A percentile compares a stretch with the other conserved stretches of the same genome.
Evolutionary conservation across 2,329 filamentous ascomycete species (phyloP).

Genomic region (Arthrobotrys conoides): DNA sequence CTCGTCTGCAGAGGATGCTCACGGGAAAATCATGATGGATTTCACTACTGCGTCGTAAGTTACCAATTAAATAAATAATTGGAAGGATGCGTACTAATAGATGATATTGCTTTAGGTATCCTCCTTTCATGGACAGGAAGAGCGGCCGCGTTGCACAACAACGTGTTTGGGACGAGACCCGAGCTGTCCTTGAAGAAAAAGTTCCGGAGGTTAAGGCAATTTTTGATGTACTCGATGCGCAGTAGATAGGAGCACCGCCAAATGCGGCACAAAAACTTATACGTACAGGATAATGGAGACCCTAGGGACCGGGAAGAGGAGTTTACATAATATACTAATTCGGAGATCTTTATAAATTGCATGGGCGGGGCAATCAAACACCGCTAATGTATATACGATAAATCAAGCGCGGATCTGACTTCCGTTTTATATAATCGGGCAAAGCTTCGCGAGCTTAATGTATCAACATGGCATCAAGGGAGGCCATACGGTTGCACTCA

Average conservation of each 20-base stretch:
- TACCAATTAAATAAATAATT: slow-evolving; percentile 21
- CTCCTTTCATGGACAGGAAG: slow-evolving; percentile 66
- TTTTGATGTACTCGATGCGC: slow-evolving; percentile 62
- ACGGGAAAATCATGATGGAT: slow-evolving; percentile 67
- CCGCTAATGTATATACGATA: background rate
- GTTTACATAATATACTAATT: background rate
- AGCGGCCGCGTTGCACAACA: slow-evolving; percentile 64
- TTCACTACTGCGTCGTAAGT: slow-evolving; percentile 66
- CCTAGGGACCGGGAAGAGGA: background rate
- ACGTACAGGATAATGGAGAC: background rate
- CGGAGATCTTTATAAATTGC: background rate
- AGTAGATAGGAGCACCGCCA: no score
- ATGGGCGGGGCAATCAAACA: background rate
- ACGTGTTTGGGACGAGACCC: slow-evolving; percentile 64
- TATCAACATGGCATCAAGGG: background rate
- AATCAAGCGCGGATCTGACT: background rate
- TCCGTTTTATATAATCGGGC: background rate
- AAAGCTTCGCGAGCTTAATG: no score
- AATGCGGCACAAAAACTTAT: background rate
- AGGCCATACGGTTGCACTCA: background rate
- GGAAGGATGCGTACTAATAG: background rate
- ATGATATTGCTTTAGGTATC: slow-evolving; percentile 63
- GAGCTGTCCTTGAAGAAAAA: slow-evolving; percentile 64
- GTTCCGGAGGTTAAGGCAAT: slow-evolving; percentile 64
- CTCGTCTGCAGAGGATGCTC: slow-evolving; percentile 64